Base-by-base conservation (phyloP, 805 yeast species). In the Ogataea siamensis region DNA sequence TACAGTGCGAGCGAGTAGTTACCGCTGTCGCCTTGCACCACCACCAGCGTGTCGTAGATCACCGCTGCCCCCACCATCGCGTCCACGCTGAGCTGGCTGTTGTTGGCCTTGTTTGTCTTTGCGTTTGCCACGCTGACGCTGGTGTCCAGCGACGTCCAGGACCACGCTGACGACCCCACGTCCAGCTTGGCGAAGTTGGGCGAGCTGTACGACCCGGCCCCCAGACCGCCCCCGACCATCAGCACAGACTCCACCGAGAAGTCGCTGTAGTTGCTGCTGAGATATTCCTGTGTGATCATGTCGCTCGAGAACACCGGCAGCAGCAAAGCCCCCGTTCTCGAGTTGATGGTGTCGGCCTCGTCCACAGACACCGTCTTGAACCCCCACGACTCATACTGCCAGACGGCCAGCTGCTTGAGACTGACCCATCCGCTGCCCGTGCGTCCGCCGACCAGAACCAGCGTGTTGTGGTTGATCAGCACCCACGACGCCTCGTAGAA, bases 321-420 rank as follows among this genome's bases (percentile, higher is more conserved):
- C 4, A 70, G 65, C 42, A 80, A 55, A 0, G 87, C 64, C 28
- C 61, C 57, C 3, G 65, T 68, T 33, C 93, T 64, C 7, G 87
- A 69, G 44, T 75, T 76, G 2, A 83, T 64, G 8, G 62, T 43
- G 24, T 61, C 60, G 36, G 54, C 55, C 1, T 51, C 55, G 1
- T 64, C 51, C 45, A 58, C 49, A 26, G 59, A 47, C 1, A 65
- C 62, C 0, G 66, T 48, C 40, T 63, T 62, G 54, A 77, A 83
- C 3, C 84, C 71, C 94, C 94, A 86, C 7, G 84, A 63, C 33
- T 68, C 66, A 43, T 76, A 77, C 49, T 78, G 79, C 85, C 88
- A 83, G 2, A 81, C 58, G 0, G 93, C 91, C 13, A 83, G 62
- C 58, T 84, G 93, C 49, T 71, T 71, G 80, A 84, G 74, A 45